These are phyloP conservation scores for Cardamine resedifolia DNA, from an alignment of 345 rosid genomes.

Conservation along the genomic window DNA sequence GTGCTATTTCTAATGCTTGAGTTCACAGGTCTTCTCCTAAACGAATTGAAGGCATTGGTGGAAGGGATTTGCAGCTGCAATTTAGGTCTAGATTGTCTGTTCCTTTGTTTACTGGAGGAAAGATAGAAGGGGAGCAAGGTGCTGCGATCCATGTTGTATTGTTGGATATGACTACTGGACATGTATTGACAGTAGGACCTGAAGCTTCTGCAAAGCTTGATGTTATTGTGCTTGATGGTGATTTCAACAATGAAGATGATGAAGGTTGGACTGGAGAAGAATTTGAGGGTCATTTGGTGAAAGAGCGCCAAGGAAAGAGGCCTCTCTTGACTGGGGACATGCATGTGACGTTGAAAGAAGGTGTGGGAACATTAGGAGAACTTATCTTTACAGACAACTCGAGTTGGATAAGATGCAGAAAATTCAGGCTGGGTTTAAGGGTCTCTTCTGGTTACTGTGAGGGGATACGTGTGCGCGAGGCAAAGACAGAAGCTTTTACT, in stretches of 20 bases:
- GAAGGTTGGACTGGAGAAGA: constrained; percentile 82
- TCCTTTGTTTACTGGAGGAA: constrained; percentile 95
- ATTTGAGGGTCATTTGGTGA: constrained; percentile 83
- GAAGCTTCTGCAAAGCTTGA: constrained; percentile 77
- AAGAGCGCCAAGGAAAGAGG: constrained; percentile 95
- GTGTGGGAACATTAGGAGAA: constrained; percentile 94
- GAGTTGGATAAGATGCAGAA: constrained; percentile 97
- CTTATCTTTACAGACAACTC: constrained; percentile 93
- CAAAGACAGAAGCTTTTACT: constrained; percentile 93
- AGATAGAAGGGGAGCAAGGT: constrained; percentile 97
- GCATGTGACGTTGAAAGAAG: constrained; percentile 83
- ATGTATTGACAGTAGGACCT: constrained; percentile 67
- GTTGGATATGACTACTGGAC: constrained; percentile 65
- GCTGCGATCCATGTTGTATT: constrained; percentile 77
- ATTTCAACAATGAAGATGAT: constrained; percentile 82
- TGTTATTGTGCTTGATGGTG: constrained; percentile 92
- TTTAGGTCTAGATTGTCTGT: constrained; percentile 84
- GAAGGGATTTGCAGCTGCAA: constrained; percentile 77
- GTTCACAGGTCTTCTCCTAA: constrained; percentile 75
- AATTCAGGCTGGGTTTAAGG: constrained; percentile 88
- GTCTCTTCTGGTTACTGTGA: constrained; percentile 70
- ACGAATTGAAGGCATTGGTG: constrained; percentile 71
- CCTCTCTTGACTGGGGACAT: constrained; percentile 89
- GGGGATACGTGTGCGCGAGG: constrained; percentile 80
- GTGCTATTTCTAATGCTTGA: neutral